phyloP scores from a whole-genome alignment of 257 asterid species.

The Solanum virginianum region DNA sequence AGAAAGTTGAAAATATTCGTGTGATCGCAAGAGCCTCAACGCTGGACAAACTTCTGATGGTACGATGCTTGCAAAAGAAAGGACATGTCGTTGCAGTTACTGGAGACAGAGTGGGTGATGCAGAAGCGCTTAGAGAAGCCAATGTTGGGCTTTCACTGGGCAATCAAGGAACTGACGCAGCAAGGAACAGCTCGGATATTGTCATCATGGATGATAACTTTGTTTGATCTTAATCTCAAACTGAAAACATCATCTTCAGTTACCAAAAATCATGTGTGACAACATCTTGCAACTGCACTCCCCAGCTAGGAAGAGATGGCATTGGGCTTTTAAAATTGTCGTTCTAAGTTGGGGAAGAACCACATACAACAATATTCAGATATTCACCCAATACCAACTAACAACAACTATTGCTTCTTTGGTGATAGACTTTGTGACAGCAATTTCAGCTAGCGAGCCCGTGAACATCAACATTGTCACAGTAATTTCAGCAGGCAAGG shows the following conservation, averaged over 20 bases:
- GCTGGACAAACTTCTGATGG: slow-evolving; percentile 40
- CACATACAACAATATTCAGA: slow-evolving; percentile 56
- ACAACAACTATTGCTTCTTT: slow-evolving; percentile 54
- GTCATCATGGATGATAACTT: slow-evolving; percentile 59
- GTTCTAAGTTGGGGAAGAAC: slow-evolving; percentile 68
- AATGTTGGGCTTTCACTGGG: slow-evolving; percentile 58
- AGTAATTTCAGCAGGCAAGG: slow-evolving; percentile 63
- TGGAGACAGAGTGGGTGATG: slow-evolving; percentile 48
- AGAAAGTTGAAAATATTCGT: slow-evolving; percentile 21
- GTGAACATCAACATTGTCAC: slow-evolving; percentile 45
- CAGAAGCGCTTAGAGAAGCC: slow-evolving; percentile 52
- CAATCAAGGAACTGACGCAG: slow-evolving; percentile 48
- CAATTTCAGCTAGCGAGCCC: slow-evolving; percentile 13
- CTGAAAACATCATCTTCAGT: too few species aligned
- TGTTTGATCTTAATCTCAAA: background rate
- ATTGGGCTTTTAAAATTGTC: background rate
- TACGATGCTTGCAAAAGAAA: slow-evolving; percentile 28
- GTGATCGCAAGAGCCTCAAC: slow-evolving; percentile 69
- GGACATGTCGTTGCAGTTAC: slow-evolving; percentile 83
- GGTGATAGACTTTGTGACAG: slow-evolving; percentile 19
- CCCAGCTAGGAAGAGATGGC: background rate
- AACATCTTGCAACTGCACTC: background rate
- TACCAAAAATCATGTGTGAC: background rate
- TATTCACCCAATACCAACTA: slow-evolving; percentile 70
- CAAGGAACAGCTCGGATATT: slow-evolving; percentile 60